Conservation (phyloP, 2,329 filamentous ascomycete species). For the Lasiodiplodia hormozganensis region DNA sequence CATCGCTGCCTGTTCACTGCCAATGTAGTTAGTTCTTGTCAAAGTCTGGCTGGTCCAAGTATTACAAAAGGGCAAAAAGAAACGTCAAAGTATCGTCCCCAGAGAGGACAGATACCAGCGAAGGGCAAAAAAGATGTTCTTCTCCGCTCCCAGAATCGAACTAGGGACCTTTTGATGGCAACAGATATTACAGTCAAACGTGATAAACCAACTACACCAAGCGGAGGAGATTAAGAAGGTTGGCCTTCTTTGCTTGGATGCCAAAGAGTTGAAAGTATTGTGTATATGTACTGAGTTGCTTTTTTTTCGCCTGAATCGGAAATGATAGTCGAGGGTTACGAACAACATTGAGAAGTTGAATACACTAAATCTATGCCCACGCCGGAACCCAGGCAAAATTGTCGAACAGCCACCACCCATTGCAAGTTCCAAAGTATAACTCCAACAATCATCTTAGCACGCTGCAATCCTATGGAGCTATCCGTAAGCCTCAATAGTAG, state of each 20-base stretch:
- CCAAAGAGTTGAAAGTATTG: rapidly evolving
- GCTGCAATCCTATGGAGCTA: background rate
- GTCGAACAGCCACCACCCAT: background rate
- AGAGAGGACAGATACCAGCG: too few relatives aligned
- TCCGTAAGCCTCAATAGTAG: background rate
- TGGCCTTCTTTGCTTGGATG: slow-evolving; percentile 3
- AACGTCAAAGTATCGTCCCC: background rate
- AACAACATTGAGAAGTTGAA: background rate
- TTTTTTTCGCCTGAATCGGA: background rate
- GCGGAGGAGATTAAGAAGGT: background rate
- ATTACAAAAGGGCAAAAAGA: background rate
- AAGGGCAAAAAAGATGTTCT: background rate
- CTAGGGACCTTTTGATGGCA: slow-evolving; percentile 21
- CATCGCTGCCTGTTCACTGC: too few relatives aligned
- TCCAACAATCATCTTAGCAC: background rate
- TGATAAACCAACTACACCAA: slow-evolving; percentile 27
- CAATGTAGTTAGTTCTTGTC: too few relatives aligned
- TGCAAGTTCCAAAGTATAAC: background rate
- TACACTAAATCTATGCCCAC: background rate
- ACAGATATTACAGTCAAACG: slow-evolving; percentile 17
- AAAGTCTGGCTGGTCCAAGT: too few relatives aligned
- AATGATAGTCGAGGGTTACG: background rate
- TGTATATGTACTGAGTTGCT: background rate
- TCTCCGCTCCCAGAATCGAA: slow-evolving; percentile 22
- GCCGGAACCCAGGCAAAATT: background rate